Evolutionary conservation across 73 alveolate genomes (phyloP), one percentile per base, ranked within the genome.

Genomic region (Breviolum minutum): DNA sequence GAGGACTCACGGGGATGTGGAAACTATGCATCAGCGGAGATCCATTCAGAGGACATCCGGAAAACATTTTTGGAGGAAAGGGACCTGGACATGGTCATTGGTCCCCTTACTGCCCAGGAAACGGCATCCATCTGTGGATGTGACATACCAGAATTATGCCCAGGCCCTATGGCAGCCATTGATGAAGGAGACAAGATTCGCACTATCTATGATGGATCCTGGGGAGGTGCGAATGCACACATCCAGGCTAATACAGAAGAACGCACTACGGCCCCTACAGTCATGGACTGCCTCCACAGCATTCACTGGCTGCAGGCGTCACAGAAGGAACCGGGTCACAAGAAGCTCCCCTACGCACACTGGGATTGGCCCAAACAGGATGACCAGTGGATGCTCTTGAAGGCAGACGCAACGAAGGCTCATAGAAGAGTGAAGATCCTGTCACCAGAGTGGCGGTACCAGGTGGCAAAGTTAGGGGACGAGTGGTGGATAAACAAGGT

Each of bases 131-230:
- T 10, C 80, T 70, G 80, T 17, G 30, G 27, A 16, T 16, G 80
- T 30, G 8, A 8, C 14, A 26, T 30, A 70, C 40, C 14, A 70
- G 80, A 70, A 26, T 70, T 70, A 10, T 70, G 80, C 27, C 80
- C 27, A 16, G 87, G 22, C 61, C 87, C 87, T 63, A n/a, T n/a
- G 9, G 84, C 84, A 12, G 84, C 60, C 29, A 74, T 74, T 74
- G 84, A 74, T 74, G 84, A 74, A 74, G 9, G 29, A 12, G 84
- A 74, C 29, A 74, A 74, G 22, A 20, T 74, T n/a, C 29, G 84
- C 48, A 77, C 87, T 19, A 77, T 77, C 10, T 77, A 29, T 20
- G 87, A 77, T 77, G 87, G 87, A 61, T 77, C 87, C 61, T 29
- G 29, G 12, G 63, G 63, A 8, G 63, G 63, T 16, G 87, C 87